Percentiles rank a stretch among this genome's conserved stretches.
Conservation (phyloP, 176 grass and related monocot genomes). For the Carex myosuroides region DNA sequence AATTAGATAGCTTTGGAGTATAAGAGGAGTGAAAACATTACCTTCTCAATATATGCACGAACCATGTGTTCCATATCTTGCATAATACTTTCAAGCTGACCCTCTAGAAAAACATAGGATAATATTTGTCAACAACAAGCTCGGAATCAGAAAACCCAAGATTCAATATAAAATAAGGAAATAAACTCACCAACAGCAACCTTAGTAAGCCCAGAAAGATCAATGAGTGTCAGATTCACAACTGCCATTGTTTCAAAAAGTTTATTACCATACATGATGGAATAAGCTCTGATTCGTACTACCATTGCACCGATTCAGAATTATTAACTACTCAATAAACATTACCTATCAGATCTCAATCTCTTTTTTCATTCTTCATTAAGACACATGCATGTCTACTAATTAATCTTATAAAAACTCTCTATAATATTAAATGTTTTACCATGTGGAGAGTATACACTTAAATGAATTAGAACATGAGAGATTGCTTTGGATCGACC, state of each 20-base stretch:
- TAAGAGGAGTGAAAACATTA: conserved; percentile 22
- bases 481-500: conserved; percentile 84
- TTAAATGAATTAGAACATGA: conserved; percentile 78
- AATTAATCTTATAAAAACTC: not conserved
- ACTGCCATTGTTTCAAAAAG: conserved; percentile 43
- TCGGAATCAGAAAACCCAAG: conserved; percentile 9
- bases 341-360: not conserved
- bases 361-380: not conserved
- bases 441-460: conserved; percentile 75
- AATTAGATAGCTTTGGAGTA: too few relatives aligned
- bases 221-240: conserved; percentile 94
- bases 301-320: not conserved
- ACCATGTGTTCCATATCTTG: conserved; percentile 95
- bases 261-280: conserved; percentile 18
- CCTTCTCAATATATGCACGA: conserved; percentile 87
- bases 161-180: conserved; percentile 22
- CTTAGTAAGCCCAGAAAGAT: conserved; percentile 99
- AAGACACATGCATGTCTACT: not conserved
- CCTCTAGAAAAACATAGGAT: not conserved
- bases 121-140: conserved; percentile 8
- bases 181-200: conserved; percentile 58
- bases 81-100: not conserved
- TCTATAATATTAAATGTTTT: conserved; percentile 8
- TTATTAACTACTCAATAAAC: not conserved
- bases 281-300: not conserved